A percentile compares a stretch with the other conserved stretches of the same genome.
These are phyloP conservation scores for Nectriaceae sp. DNA, from an alignment of 2,329 filamentous ascomycete species.

Conservation along the genomic window DNA sequence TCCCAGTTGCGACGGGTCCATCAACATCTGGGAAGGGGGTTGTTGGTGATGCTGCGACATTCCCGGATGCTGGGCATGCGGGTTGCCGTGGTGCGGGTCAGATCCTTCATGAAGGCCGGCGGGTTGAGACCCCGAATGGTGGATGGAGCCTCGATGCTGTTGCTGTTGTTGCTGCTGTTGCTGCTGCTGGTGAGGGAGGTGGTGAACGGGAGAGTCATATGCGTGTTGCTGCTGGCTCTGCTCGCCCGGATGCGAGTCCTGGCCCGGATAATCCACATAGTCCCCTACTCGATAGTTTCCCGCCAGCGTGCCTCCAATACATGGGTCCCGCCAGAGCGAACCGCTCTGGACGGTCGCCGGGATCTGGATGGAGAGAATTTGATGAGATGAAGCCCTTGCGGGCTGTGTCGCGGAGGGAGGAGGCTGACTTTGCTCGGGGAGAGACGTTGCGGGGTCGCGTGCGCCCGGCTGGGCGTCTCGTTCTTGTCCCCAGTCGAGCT, in stretches of 20 bases:
- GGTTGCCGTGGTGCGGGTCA: slow-evolving; percentile 38
- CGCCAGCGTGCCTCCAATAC: slow-evolving; percentile 71
- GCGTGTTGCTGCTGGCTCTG: slow-evolving; percentile 65
- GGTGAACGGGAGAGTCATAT: slow-evolving; percentile 54
- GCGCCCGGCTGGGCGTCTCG: slow-evolving; percentile 21
- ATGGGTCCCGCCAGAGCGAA: slow-evolving; percentile 77
- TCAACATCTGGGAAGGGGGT: slow-evolving; percentile 54
- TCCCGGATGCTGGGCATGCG: slow-evolving; percentile 34
- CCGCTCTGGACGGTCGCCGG: slow-evolving; percentile 73
- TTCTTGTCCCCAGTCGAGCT: slow-evolving; percentile 22
- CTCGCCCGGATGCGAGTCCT: slow-evolving; percentile 65
- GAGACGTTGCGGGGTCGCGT: slow-evolving; percentile 29
- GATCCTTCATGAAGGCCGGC: slow-evolving; percentile 49
- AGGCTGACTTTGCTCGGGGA: slow-evolving; percentile 21
- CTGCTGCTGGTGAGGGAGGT: slow-evolving; percentile 36
- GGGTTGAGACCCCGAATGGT: slow-evolving; percentile 44
- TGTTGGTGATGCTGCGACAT: slow-evolving; percentile 49
- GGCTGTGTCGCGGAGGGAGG: slow-evolving; percentile 46
- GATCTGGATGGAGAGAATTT: slow-evolving; percentile 62
- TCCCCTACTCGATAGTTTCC: slow-evolving; percentile 72
- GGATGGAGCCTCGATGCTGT: slow-evolving; percentile 49
- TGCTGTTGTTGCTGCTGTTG: slow-evolving; percentile 41
- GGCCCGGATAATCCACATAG: slow-evolving; percentile 74
- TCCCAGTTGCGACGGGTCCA: slow-evolving; percentile 57
- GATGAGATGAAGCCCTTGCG: slow-evolving; percentile 54